Conservation (phyloP, 345 rosid species). For the Garcia nutans region DNA sequence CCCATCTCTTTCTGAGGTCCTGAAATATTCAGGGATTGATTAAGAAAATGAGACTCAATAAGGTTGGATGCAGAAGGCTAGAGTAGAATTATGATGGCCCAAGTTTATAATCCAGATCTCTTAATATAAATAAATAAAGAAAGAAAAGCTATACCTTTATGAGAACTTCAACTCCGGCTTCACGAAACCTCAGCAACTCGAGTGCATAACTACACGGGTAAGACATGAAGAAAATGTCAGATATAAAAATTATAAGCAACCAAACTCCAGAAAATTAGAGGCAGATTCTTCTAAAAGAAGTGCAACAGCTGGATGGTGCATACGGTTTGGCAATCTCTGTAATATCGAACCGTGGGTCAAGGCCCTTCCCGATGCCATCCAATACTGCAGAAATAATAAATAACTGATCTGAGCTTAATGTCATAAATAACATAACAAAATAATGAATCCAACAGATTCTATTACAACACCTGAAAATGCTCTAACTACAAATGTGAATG, state of each 20-base stretch:
- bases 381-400: constrained; percentile 51
- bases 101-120: constrained; percentile 19
- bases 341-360: constrained; percentile 94
- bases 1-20: constrained; percentile 93
- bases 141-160: constrained; percentile 48
- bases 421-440: constrained; percentile 14
- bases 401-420: constrained; percentile 9
- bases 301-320: constrained; percentile 32
- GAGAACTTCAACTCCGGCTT: constrained; percentile 94
- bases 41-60: constrained; percentile 4
- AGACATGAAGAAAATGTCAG: constrained; percentile 27
- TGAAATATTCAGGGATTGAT: constrained; percentile 34
- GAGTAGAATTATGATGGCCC: constrained; percentile 19
- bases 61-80: constrained; percentile 5
- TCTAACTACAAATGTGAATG: constrained; percentile 97
- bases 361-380: constrained; percentile 99
- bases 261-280: constrained; percentile 2
- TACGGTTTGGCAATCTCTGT: constrained; percentile 98
- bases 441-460: constrained; percentile 10
- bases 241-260: background rate
- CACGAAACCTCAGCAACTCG: constrained; percentile 83
- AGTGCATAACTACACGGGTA: constrained; percentile 70
- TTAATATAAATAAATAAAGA: background rate
- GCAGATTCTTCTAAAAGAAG: background rate
- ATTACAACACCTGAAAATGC: constrained; percentile 80